A percentile compares a stretch with the other conserved stretches of the same genome.
Evolutionary conservation across 495 filamentous ascomycete species (phyloP).

Genomic region (Penicillium pancosmium): DNA sequence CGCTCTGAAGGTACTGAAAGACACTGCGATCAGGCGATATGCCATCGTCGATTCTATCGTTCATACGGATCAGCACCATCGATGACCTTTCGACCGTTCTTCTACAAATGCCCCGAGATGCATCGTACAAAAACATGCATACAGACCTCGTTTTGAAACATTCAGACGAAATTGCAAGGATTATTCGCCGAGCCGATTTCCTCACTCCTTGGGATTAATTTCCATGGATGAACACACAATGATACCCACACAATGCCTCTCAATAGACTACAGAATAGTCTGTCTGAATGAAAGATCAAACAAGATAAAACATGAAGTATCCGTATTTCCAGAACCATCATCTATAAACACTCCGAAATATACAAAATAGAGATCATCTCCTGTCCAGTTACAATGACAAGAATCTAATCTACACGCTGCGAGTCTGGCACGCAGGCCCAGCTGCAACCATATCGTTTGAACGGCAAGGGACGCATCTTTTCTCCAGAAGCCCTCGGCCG

Average conservation of each 20-base stretch:
- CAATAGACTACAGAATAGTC: background rate
- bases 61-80: background rate
- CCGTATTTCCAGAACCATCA: background rate
- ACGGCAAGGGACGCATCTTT: constrained; percentile 56
- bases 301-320: background rate
- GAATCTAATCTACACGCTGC: constrained; percentile 11
- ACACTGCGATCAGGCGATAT: background rate
- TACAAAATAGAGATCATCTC: constrained; percentile 1
- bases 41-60: background rate
- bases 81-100: background rate
- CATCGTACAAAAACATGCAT: background rate
- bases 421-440: constrained; percentile 58
- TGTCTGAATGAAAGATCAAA: background rate
- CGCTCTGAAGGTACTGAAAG: background rate
- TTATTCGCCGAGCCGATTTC: no score
- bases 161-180: no score
- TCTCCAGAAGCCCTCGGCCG: constrained; percentile 38
- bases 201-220: background rate
- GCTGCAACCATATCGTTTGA: constrained; percentile 66
- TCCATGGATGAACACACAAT: background rate
- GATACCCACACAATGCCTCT: background rate
- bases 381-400: constrained; percentile 5
- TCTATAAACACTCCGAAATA: constrained; percentile 5
- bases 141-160: no score
- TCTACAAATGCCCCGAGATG: background rate